Evolutionary conservation across 768 basidiomycete species (phyloP), one percentile per base, ranked within the genome.

Genomic region (Lactarius hatsudake): DNA sequence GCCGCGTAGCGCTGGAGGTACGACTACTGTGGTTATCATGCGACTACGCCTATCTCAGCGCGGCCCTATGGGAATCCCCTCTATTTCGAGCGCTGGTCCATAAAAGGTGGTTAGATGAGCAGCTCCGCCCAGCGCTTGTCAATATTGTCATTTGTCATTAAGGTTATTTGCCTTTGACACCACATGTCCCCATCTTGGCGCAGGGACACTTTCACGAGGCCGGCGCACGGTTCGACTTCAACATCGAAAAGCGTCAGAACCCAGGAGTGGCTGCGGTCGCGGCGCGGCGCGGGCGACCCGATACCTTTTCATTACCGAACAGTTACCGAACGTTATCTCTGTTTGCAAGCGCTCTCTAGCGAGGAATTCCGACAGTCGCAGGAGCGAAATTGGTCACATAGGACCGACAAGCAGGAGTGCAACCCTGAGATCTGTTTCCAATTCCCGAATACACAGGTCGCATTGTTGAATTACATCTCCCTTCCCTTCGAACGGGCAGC

Each of bases 191-290:
- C 18, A 56, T 15, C 40, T 38, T 63, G 62, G 66, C 56, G 56
- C 30, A 63, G 42, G 58, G 62, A 59, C 53, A 3, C 36, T 13
- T 40, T 53, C 51, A 53, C 51, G 51, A 15, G 51, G 26, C 13
- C n/a, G 15, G 53, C 38, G 36, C 7, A 23, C 34, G 28, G 13
- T 23, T 55, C 34, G 55, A 63, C 53, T 30, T 30, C 34, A 60
- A 63, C 53, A 60, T 59, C 67, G 59, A 64, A 26, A 64, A 18
- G 59, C 67, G 67, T 43, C 45, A 6, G 23, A 34, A 28, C 53
- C 51, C 32, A 54, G 23, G 34, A 40, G 13, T 3, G 1, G 28
- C 26, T 18, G 34, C 23, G 36, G 17, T 26, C 40, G 34, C 30
- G 40, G 61, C 40, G 34, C 30, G 40, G 61, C 30, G 51, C 32